Percentiles rank a stretch among this genome's conserved stretches.
Evolutionary conservation across 129 eudicot species (phyloP).

Genomic region (Flaveria ramosissima): DNA sequence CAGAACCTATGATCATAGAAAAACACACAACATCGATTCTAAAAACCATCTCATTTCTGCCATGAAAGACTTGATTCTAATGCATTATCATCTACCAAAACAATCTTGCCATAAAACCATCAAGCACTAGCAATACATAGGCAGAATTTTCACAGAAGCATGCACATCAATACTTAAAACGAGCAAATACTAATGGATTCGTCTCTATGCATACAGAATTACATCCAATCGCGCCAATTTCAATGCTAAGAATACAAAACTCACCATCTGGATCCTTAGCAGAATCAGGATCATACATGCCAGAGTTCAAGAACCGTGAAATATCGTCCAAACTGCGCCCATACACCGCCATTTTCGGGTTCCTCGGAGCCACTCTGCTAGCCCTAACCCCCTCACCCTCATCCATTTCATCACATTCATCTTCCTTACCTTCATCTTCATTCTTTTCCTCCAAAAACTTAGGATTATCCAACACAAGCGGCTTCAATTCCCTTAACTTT

Average conservation of each 20-base stretch:
- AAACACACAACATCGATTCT: not conserved
- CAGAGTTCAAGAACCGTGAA: slow-evolving; percentile 58
- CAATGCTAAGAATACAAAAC: not conserved
- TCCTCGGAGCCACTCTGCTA: slow-evolving; percentile 65
- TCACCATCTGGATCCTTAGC: slow-evolving; percentile 59
- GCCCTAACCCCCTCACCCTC: slow-evolving; percentile 20
- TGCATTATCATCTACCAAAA: not conserved
- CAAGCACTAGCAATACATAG: too few relatives aligned
- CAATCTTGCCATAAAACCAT: too few relatives aligned
- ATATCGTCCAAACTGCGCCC: slow-evolving; percentile 84
- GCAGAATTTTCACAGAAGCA: too few relatives aligned
- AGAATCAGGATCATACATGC: slow-evolving; percentile 63
- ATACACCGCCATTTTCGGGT: slow-evolving; percentile 83
- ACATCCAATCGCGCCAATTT: not conserved
- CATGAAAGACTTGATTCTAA: not conserved
- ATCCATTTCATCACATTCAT: not conserved
- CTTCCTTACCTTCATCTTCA: not conserved
- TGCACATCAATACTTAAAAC: not conserved
- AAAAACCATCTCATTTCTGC: not conserved
- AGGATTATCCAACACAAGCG: slow-evolving; percentile 70
- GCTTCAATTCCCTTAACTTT: slow-evolving; percentile 62
- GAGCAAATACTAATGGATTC: not conserved
- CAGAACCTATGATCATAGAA: not conserved
- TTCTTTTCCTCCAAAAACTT: slow-evolving; percentile 14
- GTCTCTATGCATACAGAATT: not conserved